phyloP scores from a whole-genome alignment of 2,329 filamentous ascomycete genomes.

The Talaromyces pinophilus region DNA sequence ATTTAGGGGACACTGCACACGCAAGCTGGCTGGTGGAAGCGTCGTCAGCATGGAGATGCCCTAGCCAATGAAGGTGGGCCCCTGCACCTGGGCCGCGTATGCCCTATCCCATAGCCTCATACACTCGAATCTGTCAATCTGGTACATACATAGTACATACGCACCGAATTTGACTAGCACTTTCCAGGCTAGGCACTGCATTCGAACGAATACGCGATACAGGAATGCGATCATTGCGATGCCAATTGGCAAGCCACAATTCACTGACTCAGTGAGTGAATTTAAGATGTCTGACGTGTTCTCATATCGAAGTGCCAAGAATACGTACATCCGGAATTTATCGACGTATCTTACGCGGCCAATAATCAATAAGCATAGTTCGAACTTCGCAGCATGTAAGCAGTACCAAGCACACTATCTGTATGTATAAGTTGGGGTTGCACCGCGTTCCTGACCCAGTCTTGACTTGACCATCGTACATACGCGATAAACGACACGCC shows the following conservation, averaged over 20 bases:
- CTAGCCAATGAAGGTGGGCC: conserved; percentile 14
- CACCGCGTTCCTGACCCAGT: neutral
- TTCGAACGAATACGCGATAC: neutral
- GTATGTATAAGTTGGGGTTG: neutral
- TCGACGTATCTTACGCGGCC: neutral
- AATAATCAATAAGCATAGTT: neutral
- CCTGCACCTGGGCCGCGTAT: conserved; percentile 19
- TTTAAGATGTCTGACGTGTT: neutral
- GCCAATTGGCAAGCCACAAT: neutral
- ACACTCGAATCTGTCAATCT: neutral
- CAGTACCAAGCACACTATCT: neutral
- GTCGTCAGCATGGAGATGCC: conserved; percentile 20
- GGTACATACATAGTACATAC: neutral
- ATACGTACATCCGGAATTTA: neutral
- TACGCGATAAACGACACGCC: neutral
- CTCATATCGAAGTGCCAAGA: neutral
- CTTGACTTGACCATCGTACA: neutral
- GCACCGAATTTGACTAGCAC: neutral
- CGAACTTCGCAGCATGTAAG: neutral
- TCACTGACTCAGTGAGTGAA: neutral
- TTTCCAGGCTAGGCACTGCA: neutral
- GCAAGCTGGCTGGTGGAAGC: conserved; percentile 21
- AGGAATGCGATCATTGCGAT: neutral
- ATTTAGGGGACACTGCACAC: conserved; percentile 13
- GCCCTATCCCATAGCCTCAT: conserved; percentile 1